These are phyloP conservation scores for Dryas drummondii DNA, from an alignment of 306 rosid species.

Conservation along the genomic window DNA sequence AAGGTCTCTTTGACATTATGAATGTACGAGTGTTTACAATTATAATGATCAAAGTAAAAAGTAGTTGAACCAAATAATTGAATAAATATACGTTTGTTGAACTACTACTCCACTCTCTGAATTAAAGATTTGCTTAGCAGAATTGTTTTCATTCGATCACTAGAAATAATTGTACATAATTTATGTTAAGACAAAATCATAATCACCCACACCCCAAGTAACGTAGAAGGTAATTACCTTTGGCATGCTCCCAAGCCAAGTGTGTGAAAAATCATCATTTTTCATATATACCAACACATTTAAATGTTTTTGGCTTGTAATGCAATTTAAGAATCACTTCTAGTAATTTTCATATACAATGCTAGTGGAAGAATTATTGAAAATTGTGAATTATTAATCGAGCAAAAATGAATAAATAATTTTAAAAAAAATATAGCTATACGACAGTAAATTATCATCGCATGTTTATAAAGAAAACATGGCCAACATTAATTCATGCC, in stretches of 20 bases:
- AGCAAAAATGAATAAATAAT: no score
- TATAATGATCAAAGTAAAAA: background rate
- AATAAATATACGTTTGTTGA: conserved; percentile 7
- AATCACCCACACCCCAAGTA: conserved; percentile 11
- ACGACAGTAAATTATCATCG: no score
- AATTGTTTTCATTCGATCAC: conserved; percentile 17
- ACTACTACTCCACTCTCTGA: background rate
- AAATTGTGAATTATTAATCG: no score
- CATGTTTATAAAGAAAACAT: no score
- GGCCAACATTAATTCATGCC: no score
- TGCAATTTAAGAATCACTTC: background rate
- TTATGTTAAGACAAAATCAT: conserved; percentile 29
- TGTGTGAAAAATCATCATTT: background rate
- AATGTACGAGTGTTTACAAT: background rate
- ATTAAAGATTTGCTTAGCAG: background rate
- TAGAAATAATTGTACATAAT: conserved; percentile 8
- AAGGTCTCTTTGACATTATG: background rate
- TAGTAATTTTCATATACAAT: no score
- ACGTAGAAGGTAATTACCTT: background rate
- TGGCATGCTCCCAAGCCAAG: background rate
- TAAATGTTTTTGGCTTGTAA: background rate
- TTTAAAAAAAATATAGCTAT: no score
- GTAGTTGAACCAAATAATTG: conserved; percentile 21
- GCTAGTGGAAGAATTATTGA: no score
- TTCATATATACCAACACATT: background rate